Evolutionary conservation across 345 rosid genomes (phyloP), one percentile per base, ranked within the genome.

Genomic region (Salix brachista): DNA sequence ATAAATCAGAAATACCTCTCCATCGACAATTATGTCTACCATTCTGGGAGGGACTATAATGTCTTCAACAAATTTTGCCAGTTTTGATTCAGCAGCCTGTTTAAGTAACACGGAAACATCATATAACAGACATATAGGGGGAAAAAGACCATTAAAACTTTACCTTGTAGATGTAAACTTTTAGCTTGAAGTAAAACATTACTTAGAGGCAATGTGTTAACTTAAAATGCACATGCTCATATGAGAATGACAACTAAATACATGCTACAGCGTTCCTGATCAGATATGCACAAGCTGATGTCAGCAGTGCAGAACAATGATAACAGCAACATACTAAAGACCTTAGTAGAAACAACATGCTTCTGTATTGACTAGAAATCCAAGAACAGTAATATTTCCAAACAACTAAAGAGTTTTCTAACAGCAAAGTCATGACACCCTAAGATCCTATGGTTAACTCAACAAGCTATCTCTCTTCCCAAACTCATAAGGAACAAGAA

Each of bases 31-130:
- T 64, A 96, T 84, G 83, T 96, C 98, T 5, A 93, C 90, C 99
- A 96, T 96, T 85, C 94, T 90, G 42, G 98, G 98, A 72, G 98
- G 98, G 66, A 93, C 89, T 70, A 96, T 92, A 72, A 96, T 93
- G 84, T 96, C 99, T 87, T 93, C 98, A 32, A 96, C 98, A 89
- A 96, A 96, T 81, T 83, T 96, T 21, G 96, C 97, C 73, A 96
- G 86, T 86, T 91, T 94, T 75, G 97, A 92, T 85, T 96, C 99
- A 77, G 99, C 99, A 69, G 89, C 97, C 99, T 93, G 86, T 80
- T 80, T 23, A 62, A 74, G 71, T 73, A 70, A 70, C 66, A 80
- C 23, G 48, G 41, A 65, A n/a, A 56, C 67, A 75, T 25, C 48
- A 60, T n/a, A 71, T 42, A 73, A 69, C 25, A 82, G 71, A 77